A percentile compares a stretch with the other conserved stretches of the same genome.
phyloP scores from a whole-genome alignment of 2,329 filamentous ascomycete genomes.

The Colletotrichum aenigma region DNA sequence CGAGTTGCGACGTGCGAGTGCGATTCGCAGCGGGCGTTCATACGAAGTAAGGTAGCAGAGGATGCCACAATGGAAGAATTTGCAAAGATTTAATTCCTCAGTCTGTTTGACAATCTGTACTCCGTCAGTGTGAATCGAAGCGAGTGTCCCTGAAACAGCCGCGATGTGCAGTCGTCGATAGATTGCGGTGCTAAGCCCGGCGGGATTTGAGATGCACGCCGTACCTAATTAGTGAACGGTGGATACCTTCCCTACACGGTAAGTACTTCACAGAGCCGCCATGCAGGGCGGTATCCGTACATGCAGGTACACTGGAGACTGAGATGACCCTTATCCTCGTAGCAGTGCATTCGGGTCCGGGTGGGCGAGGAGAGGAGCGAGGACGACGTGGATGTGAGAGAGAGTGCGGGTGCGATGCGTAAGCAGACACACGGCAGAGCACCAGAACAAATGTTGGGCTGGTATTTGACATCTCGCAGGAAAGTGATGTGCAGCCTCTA shows the following conservation, averaged over 20 bases:
- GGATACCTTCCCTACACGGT: neutral
- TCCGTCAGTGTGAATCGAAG: neutral
- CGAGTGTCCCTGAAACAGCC: constrained; percentile 14
- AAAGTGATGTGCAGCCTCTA: neutral
- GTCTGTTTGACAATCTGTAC: neutral
- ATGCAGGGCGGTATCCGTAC: neutral
- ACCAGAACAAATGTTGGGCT: neutral
- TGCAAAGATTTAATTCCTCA: neutral
- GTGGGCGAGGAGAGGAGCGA: neutral
- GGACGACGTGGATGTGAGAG: neutral
- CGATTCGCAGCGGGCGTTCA: neutral
- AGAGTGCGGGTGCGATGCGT: neutral
- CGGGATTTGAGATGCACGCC: neutral
- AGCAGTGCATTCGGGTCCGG: neutral
- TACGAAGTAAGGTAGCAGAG: neutral
- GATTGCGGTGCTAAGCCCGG: neutral
- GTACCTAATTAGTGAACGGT: neutral
- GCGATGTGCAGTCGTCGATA: neutral
- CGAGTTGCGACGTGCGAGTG: neutral
- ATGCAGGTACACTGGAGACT: neutral
- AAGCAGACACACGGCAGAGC: neutral
- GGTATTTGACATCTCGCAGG: neutral
- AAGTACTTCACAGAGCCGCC: neutral
- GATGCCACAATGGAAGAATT: neutral
- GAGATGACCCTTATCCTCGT: neutral